These are phyloP conservation scores for Ogataea trehaloabstinens DNA, from an alignment of 805 yeast genomes.

Conservation along the genomic window DNA sequence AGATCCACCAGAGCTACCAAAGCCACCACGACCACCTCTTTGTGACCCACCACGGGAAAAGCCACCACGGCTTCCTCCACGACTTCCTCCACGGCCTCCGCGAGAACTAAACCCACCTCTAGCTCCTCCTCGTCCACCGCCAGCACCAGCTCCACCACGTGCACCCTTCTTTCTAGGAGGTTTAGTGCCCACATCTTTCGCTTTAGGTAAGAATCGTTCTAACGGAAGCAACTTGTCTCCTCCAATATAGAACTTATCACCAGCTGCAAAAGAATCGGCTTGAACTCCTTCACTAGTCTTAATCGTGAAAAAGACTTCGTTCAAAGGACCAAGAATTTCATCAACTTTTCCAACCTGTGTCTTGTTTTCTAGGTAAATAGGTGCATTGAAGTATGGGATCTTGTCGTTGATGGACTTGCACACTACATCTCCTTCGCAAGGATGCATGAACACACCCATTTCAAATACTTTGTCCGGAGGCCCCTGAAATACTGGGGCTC, in stretches of 20 bases:
- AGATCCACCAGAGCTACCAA: conserved; percentile 37
- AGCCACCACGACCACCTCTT: conserved; percentile 1
- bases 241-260: conserved; percentile 94
- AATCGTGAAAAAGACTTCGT: conserved; percentile 96
- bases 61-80: conserved; percentile 36
- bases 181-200: conserved; percentile 82
- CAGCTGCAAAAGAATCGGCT: conserved; percentile 88
- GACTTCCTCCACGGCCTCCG: conserved; percentile 33
- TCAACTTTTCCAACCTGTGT: conserved; percentile 96
- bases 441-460: conserved; percentile 89
- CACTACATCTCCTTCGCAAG: conserved; percentile 96
- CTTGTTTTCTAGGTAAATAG: conserved; percentile 94
- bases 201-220: conserved; percentile 96
- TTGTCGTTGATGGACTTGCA: conserved; percentile 93
- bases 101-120: conserved; percentile 45
- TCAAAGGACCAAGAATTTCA: conserved; percentile 95
- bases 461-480: conserved; percentile 95
- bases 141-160: conserved; percentile 51
- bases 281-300: conserved; percentile 96
- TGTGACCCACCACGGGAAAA: conserved; percentile 38
- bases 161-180: conserved; percentile 68
- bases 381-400: conserved; percentile 98
- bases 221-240: conserved; percentile 93
- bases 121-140: conserved; percentile 47
- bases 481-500: conserved; percentile 70